Evolutionary conservation across 352 stramenopile species (phyloP), one percentile per base, ranked within the genome.

Genomic region (Globisporangium paroecandrum): DNA sequence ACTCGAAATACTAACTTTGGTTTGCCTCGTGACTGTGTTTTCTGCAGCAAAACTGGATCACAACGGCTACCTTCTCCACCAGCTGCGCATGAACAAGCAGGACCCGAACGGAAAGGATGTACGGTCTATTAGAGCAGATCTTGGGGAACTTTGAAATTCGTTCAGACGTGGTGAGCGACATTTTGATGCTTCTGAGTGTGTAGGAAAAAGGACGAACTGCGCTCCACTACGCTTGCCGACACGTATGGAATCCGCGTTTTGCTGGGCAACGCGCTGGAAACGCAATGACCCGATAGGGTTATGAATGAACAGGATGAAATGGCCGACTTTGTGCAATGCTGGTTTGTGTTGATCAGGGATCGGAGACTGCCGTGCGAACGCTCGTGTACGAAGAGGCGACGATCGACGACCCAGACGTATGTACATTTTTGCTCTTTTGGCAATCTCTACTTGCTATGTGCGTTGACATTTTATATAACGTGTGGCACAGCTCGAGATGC

Each of bases 21-120:
- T 29, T 7, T 51, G 24, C 12, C 38, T 46, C 38, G 38, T 46
- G 13, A 18, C 27, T 61, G 25, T 74, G 36, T 46, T 68, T 20
- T 9, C 38, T 43, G 24, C 69, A 87, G 83, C 81, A 25, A 91
- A 93, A 64, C 64, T 91, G 38, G 83, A 89, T 25, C 79, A 94
- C 62, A 89, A 83, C 25, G 82, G 79, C 8, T 90, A 88, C 32
- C 60, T 92, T 18, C 62, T 82, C 18, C 73, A 86, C 46, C 82
- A 88, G 49, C 66, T 94, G n/a, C 83, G 80, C 2, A 68, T 85
- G 47, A 80, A 79, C 58, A 84, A 79, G 15, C 84, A 91, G 56
- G 87, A 94, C 61, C 77, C 82, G 2, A 93, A 92, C 49, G 81
- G 74, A 20, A 90, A 91, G 80, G 82, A 93, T 61, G 86, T 91